These are phyloP conservation scores for Rhizophora mangle DNA, from an alignment of 345 rosid genomes.

Conservation along the genomic window DNA sequence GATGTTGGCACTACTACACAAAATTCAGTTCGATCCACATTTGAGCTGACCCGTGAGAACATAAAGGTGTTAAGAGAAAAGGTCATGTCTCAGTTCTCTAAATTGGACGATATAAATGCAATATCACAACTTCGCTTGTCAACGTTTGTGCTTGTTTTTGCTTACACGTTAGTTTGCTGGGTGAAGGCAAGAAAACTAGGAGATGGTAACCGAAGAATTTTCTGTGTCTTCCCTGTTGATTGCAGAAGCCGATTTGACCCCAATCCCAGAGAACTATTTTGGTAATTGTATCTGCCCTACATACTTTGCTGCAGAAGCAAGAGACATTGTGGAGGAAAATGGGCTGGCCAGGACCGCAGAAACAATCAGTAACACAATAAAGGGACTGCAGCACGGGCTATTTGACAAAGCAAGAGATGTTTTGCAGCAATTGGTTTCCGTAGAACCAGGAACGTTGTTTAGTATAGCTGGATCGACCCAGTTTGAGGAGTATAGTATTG, in stretches of 20 bases:
- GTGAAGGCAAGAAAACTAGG: background rate
- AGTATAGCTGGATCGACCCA: slow-evolving; percentile 13
- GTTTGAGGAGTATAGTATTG: background rate
- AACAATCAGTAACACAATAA: background rate
- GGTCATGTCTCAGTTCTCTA: background rate
- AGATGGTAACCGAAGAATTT: background rate
- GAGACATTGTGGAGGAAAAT: background rate
- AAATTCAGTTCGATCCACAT: slow-evolving; percentile 5
- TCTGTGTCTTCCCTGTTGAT: slow-evolving; percentile 3
- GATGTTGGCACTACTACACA: background rate
- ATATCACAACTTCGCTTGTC: background rate
- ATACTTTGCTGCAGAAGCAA: background rate
- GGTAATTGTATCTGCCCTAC: slow-evolving; percentile 5
- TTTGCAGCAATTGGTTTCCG: background rate
- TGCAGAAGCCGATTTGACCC: slow-evolving; percentile 8
- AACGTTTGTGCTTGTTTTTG: background rate
- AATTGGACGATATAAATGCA: background rate
- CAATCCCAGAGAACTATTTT: slow-evolving; percentile 9
- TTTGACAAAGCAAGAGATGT: background rate
- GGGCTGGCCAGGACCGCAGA: background rate
- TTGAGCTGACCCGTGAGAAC: background rate
- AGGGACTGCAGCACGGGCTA: background rate
- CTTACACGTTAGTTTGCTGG: background rate
- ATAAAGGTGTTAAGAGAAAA: slow-evolving; percentile 1
- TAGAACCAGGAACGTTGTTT: background rate